Evolutionary conservation across 345 rosid genomes (phyloP), one percentile per base, ranked within the genome.

Genomic region (Mangifera indica): DNA sequence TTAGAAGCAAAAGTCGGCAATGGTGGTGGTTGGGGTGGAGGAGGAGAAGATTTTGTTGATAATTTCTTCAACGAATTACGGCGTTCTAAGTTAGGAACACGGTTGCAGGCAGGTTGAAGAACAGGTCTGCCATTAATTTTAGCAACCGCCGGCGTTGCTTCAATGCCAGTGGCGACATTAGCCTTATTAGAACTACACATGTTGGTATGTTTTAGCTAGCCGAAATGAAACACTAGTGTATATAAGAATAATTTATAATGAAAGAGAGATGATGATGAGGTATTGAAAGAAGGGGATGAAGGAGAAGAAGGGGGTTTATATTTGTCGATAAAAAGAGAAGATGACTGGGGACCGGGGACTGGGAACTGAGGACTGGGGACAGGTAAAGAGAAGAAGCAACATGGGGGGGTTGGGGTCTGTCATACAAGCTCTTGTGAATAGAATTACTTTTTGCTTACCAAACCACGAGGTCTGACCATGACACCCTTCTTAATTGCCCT

Each of bases 71-170:
- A 46, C 0, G 83, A 81, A 74, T 74, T 76, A 14, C 75, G 83
- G 37, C 78, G 67, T 26, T 80, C 77, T 25, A 72, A 22, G 53
- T 66, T 75, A 42, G 83, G 73, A 54, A 79, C 84, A 63, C 80
- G 82, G 40, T 85, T 87, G 63, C 84, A 85, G 49, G 85, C 82
- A 10, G 88, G 89, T 26, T 86, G 92, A 74, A 88, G 89, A 42
- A 88, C 92, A 0, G 88, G 87, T 10, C 89, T 80, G 72, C 89
- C 91, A 49, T 85, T 84, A 76, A 87, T 83, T 66, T 74, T 81
- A 37, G 86, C 72, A 34, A 74, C 70, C 24, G 66, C 54, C 2
- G 76, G 72, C 1, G 77, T 55, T 0, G 45, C 44, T 13, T 85
- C 81, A 49, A 78, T 37, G 46, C 81, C 82, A 60, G 74, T 57